These are phyloP conservation scores for Cetradonia linearis DNA, from an alignment of 495 filamentous ascomycete species.

Conservation along the genomic window DNA sequence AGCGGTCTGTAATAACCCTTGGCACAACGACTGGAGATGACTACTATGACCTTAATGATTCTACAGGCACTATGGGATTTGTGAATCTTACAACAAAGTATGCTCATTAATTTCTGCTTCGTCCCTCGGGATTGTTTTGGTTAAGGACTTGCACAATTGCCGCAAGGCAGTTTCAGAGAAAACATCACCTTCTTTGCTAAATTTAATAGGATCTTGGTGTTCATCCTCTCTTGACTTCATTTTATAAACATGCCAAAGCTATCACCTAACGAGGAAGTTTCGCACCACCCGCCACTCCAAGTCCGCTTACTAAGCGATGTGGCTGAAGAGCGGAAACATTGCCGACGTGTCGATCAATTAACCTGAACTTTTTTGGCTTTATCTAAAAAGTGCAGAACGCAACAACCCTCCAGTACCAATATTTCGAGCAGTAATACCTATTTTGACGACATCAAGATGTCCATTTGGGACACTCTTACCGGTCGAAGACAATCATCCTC, in stretches of 20 bases:
- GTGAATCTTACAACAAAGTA: constrained; percentile 12
- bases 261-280: background rate
- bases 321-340: constrained; percentile 6
- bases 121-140: background rate
- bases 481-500: constrained; percentile 61
- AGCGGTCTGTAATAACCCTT: constrained; percentile 18
- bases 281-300: background rate
- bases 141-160: constrained; percentile 15
- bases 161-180: constrained; percentile 18
- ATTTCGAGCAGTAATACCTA: background rate
- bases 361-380: constrained; percentile 10
- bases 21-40: background rate
- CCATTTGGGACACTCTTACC: constrained; percentile 79
- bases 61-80: background rate
- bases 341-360: constrained; percentile 4
- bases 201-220: background rate
- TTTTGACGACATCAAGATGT: constrained; percentile 40
- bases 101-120: background rate
- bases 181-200: background rate
- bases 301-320: background rate
- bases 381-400: background rate
- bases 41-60: constrained; percentile 2
- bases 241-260: background rate
- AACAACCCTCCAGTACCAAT: background rate
- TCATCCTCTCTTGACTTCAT: constrained; percentile 1